phyloP scores from a whole-genome alignment of 2,329 filamentous ascomycete species.

The Diaporthe humulicola region DNA sequence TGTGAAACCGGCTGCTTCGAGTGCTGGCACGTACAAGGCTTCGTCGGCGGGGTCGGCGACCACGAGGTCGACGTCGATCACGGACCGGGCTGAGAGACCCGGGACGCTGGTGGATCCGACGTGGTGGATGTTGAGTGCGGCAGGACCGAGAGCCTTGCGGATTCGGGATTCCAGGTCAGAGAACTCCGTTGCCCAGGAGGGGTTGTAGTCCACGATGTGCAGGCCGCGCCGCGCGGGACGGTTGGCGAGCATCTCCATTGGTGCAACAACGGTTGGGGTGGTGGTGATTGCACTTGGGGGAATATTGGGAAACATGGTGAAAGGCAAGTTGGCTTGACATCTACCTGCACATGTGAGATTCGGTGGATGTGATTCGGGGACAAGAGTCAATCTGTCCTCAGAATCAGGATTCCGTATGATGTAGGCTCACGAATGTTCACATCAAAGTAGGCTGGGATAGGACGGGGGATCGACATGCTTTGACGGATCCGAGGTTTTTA shows the following conservation, averaged over 20 bases:
- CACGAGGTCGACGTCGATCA: constrained; percentile 66
- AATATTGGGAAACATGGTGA: background rate
- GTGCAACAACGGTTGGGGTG: background rate
- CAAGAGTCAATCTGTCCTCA: background rate
- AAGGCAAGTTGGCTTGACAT: background rate
- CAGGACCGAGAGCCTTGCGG: constrained; percentile 50
- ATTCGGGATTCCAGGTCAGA: constrained; percentile 47
- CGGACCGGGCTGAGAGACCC: constrained; percentile 61
- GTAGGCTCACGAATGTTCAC: background rate
- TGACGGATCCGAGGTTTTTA: background rate
- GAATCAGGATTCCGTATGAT: background rate
- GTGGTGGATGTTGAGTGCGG: constrained; percentile 56
- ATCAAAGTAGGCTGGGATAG: background rate
- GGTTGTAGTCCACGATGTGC: background rate
- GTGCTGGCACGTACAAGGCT: constrained; percentile 55
- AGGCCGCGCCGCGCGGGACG: constrained; percentile 15
- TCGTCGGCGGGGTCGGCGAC: constrained; percentile 57
- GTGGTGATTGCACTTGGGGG: constrained; percentile 1
- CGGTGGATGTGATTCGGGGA: background rate
- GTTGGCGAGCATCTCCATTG: constrained; percentile 19
- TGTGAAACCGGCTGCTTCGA: constrained; percentile 59
- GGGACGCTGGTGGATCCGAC: constrained; percentile 66
- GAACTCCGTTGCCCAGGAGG: constrained; percentile 6
- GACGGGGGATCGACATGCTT: background rate
- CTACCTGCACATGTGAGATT: background rate